phyloP scores from a whole-genome alignment of 78 protist species.

The Cyanophora paradoxa region DNA sequence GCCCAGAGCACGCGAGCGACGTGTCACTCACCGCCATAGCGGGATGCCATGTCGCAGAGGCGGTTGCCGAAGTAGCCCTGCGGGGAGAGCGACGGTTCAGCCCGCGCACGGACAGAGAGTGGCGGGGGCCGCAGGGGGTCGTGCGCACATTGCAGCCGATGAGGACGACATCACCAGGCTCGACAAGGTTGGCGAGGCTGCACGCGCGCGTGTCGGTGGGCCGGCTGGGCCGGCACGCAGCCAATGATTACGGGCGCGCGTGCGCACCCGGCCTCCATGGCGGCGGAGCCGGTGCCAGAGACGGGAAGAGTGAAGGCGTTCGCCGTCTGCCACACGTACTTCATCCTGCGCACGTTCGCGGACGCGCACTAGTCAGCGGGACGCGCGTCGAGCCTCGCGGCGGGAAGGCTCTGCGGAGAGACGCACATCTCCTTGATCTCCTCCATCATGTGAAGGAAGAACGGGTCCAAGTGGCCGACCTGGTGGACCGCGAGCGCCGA shows the following conservation, averaged over 20 bases:
- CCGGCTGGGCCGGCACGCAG: too few species aligned
- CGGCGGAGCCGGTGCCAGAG: slow-evolving; percentile 60
- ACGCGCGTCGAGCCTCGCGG: too few species aligned
- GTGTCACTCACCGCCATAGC: slow-evolving; percentile 10
- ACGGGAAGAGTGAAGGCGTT: slow-evolving; percentile 57
- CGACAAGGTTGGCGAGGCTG: not conserved
- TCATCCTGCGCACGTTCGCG: too few species aligned
- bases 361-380: too few species aligned
- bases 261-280: slow-evolving; percentile 65
- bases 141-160: too few species aligned
- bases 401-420: too few species aligned
- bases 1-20: too few species aligned
- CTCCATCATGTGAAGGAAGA: slow-evolving; percentile 45
- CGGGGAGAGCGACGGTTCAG: too few species aligned
- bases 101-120: too few species aligned
- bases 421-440: slow-evolving; percentile 49
- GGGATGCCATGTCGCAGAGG: slow-evolving; percentile 41
- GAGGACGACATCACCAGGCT: not conserved
- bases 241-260: too few species aligned
- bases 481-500: slow-evolving; percentile 22
- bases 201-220: too few species aligned
- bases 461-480: slow-evolving; percentile 49
- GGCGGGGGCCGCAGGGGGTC: too few species aligned
- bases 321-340: slow-evolving; percentile 53
- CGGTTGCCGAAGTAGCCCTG: slow-evolving; percentile 55